These are phyloP conservation scores for Cytospora chrysosperma DNA, from an alignment of 2,329 filamentous ascomycete species.

Conservation along the genomic window DNA sequence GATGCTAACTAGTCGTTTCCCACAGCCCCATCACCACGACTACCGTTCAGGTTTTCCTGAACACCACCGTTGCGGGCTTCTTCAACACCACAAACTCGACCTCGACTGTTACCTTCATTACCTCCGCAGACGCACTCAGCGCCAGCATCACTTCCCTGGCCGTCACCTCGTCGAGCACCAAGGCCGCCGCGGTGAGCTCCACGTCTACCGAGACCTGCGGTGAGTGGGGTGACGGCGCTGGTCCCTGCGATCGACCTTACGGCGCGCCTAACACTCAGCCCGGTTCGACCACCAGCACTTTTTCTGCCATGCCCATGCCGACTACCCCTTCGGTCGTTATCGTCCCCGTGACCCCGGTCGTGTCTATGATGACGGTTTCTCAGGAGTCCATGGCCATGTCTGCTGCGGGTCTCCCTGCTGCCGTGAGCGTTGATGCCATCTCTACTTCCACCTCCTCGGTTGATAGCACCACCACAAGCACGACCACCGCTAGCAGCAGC, in stretches of 20 bases:
- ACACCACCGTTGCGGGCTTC: neutral
- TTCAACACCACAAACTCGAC: neutral
- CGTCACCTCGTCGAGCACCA: neutral
- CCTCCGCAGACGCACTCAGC: conserved; percentile 4
- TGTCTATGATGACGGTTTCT: neutral
- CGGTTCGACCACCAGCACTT: conserved; percentile 13
- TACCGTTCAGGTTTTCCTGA: neutral
- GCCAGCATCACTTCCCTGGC: neutral
- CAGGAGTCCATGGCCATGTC: neutral
- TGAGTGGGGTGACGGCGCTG: conserved; percentile 21
- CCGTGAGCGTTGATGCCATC: neutral
- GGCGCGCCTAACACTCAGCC: conserved; percentile 20
- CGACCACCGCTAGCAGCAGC: neutral
- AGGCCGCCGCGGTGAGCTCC: neutral
- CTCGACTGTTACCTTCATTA: neutral
- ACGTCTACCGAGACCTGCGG: conserved; percentile 6
- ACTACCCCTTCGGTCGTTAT: neutral
- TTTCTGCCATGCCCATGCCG: neutral
- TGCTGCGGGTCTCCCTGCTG: neutral
- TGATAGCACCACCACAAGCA: neutral
- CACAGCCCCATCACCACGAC: neutral
- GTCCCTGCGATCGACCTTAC: conserved; percentile 23
- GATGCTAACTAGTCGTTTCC: neutral
- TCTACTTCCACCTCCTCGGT: neutral
- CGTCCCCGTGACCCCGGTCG: neutral